These are phyloP conservation scores for Mesotaenium endlicherianum DNA, from an alignment of 139 green algal genomes.

Conservation along the genomic window DNA sequence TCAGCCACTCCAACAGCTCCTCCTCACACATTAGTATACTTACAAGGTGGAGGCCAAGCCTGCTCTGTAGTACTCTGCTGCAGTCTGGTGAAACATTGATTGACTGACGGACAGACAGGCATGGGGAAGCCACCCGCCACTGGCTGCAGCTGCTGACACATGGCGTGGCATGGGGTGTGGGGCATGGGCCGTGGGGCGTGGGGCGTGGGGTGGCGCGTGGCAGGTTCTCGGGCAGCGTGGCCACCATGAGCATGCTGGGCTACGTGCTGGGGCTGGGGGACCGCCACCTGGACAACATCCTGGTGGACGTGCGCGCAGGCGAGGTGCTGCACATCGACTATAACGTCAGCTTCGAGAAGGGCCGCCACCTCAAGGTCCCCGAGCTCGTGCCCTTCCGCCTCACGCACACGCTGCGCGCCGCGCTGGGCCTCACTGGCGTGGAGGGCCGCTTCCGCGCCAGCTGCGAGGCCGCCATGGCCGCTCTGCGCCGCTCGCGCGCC, in stretches of 20 bases:
- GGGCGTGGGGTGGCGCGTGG: not conserved
- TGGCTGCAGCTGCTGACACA: too few relatives aligned
- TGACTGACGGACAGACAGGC: too few relatives aligned
- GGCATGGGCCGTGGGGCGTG: too few relatives aligned
- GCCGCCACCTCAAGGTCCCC: constrained; percentile 66
- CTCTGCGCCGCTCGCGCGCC: constrained; percentile 34
- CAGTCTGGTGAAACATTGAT: too few relatives aligned
- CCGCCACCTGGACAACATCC: constrained; percentile 87
- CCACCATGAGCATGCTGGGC: constrained; percentile 74
- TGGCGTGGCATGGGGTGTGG: too few relatives aligned
- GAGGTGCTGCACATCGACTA: constrained; percentile 73
- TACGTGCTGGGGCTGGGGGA: constrained; percentile 86
- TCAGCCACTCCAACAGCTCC: too few relatives aligned
- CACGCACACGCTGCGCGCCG: constrained; percentile 62
- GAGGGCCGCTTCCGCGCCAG: constrained; percentile 60
- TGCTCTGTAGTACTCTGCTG: too few relatives aligned
- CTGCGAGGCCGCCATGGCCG: constrained; percentile 48
- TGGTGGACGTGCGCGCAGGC: constrained; percentile 64
- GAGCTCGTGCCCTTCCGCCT: constrained; percentile 91
- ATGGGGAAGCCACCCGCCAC: too few relatives aligned
- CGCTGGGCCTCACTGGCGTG: constrained; percentile 57
- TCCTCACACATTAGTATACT: too few relatives aligned
- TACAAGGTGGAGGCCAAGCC: too few relatives aligned
- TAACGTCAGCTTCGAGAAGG: constrained; percentile 70
- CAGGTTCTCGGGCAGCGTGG: constrained; percentile 61